Base-by-base conservation (phyloP, 371 early-diverging fungal genomes). In the Entomophthora muscae region DNA sequence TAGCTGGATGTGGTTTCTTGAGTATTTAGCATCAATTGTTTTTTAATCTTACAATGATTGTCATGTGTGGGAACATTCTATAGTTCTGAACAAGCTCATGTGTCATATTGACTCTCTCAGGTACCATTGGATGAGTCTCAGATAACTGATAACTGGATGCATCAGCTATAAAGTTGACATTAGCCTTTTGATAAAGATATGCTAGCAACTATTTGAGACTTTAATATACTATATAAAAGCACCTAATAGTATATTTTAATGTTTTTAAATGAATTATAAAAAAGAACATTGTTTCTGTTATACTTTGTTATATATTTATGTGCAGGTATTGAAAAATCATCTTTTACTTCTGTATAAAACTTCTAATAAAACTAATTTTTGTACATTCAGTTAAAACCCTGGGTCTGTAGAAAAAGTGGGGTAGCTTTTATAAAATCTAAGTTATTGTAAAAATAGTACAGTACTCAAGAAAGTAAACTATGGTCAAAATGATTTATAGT, bases 61-160 rank as follows among this genome's bases (percentile, higher is more conserved):
- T 85, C 89, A 99, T 85, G 65, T 95, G 82, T 67, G 93, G 89
- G 71, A 93, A 89, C 21, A 99, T 78, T 13, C 90, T 93, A 75
- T 97, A 98, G 42, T 89, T 89, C 63, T 93, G 78, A 28, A 99
- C 89, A 63, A 99, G 79, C 68, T 90, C 90, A 73, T 99, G 98
- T 29, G 98, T 92, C 83, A 99, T 89, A 64, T 90, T 89, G 69
- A 99, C 89, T 65, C 99, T 83, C 57, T 94, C 90, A 10, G 99
- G 99, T 70, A 99, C 99, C 99, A 99, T 99, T 1, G 98, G 98
- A 69, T 98, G 98, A 22, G 42, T 42, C 42, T 67, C 86, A 86
- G 69, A 90, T 42, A 42, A 17, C 42, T 42, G 42, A 17, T 42
- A 42, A 17, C 42, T 42, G 5, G 42, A 42, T 17, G 42, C 42